Conservation (phyloP, 306 rosid species). For the Glycine tomentella region DNA sequence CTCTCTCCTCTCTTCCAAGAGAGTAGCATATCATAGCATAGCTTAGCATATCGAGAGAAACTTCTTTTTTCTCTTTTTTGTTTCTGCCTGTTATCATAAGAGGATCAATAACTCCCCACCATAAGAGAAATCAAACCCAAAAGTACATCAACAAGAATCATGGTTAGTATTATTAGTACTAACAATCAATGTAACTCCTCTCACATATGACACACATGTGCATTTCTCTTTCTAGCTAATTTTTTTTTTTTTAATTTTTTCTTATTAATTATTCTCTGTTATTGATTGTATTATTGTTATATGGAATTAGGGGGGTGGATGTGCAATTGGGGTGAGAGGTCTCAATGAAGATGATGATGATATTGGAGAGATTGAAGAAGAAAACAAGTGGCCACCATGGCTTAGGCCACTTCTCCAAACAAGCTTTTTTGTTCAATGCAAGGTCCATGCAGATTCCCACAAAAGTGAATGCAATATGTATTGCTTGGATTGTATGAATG, state of each 20-base stretch:
- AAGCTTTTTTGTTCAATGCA: conserved; percentile 74
- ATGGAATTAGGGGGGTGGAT: conserved; percentile 51
- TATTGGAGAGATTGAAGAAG: conserved; percentile 44
- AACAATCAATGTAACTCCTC: conserved; percentile 23
- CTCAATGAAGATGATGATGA: conserved; percentile 37
- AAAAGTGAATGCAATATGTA: conserved; percentile 80
- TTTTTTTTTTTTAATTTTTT: background rate
- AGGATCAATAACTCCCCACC: conserved; percentile 4
- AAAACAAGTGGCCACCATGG: conserved; percentile 73
- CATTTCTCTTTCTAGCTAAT: background rate
- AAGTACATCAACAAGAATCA: conserved; percentile 38
- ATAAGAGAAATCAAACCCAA: too few relatives aligned
- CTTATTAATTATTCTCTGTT: background rate
- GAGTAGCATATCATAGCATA: background rate
- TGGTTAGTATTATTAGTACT: conserved; percentile 51
- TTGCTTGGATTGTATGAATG: conserved; percentile 74
- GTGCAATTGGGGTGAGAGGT: conserved; percentile 27
- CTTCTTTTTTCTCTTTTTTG: background rate
- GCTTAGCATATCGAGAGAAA: conserved; percentile 24
- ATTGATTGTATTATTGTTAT: conserved; percentile 8
- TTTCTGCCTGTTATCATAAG: conserved; percentile 22
- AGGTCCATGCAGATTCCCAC: conserved; percentile 67
- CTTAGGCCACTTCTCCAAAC: conserved; percentile 63
- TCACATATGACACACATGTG: conserved; percentile 24
- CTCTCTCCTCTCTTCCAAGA: conserved; percentile 30